Evolutionary conservation across 306 rosid genomes (phyloP).

Genomic region (Urtica urens): DNA sequence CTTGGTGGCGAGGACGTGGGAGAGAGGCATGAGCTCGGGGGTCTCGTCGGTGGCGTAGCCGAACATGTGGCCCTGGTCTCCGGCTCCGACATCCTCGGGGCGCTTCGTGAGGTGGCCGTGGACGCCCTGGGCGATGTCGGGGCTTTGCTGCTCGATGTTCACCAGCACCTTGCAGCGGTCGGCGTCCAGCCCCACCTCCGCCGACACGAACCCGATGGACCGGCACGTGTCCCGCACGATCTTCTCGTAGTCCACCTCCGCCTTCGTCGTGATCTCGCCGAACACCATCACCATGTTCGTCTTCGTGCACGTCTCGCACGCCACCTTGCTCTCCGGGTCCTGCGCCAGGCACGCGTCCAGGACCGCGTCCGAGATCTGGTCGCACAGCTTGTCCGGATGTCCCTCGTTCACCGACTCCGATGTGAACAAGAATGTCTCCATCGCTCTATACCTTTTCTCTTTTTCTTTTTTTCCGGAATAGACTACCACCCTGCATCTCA

Average conservation of each 20-base stretch:
- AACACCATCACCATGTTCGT: conserved; percentile 61
- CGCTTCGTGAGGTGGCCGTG: conserved; percentile 48
- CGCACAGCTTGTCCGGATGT: conserved; percentile 61
- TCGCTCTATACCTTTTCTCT: no score
- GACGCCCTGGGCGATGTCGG: conserved; percentile 51
- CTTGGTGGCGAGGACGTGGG: conserved; percentile 57
- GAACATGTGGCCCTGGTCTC: conserved; percentile 64
- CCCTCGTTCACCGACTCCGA: conserved; percentile 64
- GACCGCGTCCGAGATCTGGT: conserved; percentile 54
- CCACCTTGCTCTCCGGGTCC: conserved; percentile 61
- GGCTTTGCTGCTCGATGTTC: conserved; percentile 50
- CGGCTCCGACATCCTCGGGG: conserved; percentile 59
- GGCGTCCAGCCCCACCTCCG: conserved; percentile 52
- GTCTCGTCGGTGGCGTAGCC: conserved; percentile 63
- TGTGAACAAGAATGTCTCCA: conserved; percentile 51
- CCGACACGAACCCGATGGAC: conserved; percentile 35
- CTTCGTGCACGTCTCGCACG: conserved; percentile 54
- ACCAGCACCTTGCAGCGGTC: conserved; percentile 50
- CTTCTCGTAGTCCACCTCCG: conserved; percentile 47
- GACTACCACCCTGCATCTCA: no score
- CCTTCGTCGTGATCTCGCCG: conserved; percentile 59
- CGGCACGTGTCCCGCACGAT: conserved; percentile 45
- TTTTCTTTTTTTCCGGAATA: no score
- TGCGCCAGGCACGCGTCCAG: conserved; percentile 56
- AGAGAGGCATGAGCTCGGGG: conserved; percentile 52